Evolutionary conservation across 495 filamentous ascomycete species (phyloP).

Genomic region (Articulospora tetracladia): DNA sequence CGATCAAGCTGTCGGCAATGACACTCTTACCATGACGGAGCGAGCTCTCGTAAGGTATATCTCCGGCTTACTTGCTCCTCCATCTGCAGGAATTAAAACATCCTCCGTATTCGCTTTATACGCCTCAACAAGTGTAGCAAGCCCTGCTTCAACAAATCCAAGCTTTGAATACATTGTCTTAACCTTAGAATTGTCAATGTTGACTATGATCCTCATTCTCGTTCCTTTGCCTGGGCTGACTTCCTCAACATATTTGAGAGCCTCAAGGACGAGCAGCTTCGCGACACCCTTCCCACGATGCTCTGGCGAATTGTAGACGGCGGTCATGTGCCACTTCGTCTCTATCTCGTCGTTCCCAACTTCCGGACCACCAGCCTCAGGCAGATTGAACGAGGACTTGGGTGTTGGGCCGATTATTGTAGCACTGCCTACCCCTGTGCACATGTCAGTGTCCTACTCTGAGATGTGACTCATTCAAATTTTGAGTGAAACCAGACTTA

Average conservation of each 20-base stretch:
- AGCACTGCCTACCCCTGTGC: conserved; percentile 33
- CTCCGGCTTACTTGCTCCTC: conserved; percentile 8
- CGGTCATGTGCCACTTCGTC: conserved; percentile 36
- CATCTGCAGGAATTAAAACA: conserved; percentile 30
- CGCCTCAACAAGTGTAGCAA: conserved; percentile 32
- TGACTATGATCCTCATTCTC: conserved; percentile 31
- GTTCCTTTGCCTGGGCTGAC: conserved; percentile 9
- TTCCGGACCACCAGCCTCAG: conserved; percentile 20
- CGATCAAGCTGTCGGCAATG: too few species aligned
- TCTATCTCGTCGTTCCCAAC: conserved; percentile 22
- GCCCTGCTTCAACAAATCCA: conserved; percentile 30
- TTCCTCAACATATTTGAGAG: conserved; percentile 25
- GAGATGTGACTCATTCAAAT: too few species aligned
- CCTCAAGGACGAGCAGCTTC: conserved; percentile 30
- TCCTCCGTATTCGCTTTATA: conserved; percentile 32
- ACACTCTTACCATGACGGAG: conserved; percentile 20
- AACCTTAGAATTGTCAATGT: conserved; percentile 28
- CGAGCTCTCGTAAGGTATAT: conserved; percentile 26
- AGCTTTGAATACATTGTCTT: conserved; percentile 29
- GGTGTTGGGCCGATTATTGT: conserved; percentile 30
- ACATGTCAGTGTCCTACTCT: neutral
- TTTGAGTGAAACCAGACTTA: too few species aligned
- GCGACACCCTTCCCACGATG: conserved; percentile 33
- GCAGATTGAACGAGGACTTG: conserved; percentile 21
- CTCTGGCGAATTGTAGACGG: conserved; percentile 29